These are phyloP conservation scores for Botrytis porri DNA, from an alignment of 2,329 filamentous ascomycete genomes.

Conservation along the genomic window DNA sequence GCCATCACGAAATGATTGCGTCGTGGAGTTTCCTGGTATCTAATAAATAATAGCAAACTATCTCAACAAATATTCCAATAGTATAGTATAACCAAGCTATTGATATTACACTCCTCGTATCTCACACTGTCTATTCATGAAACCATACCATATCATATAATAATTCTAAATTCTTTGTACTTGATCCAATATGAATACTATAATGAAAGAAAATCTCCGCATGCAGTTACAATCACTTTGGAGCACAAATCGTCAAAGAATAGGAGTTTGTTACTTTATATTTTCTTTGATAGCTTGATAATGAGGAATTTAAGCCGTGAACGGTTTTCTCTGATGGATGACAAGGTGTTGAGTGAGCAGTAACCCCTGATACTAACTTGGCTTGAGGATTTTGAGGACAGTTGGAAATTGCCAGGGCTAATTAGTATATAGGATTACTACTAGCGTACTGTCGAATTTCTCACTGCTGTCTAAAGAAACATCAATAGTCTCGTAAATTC, in stretches of 20 bases:
- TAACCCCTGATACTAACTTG: not conserved
- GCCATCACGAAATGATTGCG: not conserved
- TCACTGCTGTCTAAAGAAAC: not conserved
- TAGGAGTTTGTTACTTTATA: not conserved
- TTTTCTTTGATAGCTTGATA: too few species aligned
- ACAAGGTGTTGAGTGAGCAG: not conserved
- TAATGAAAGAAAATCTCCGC: constrained; percentile 11
- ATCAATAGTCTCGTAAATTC: not conserved
- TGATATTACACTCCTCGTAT: not conserved
- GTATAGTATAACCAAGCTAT: not conserved
- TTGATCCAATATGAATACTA: not conserved
- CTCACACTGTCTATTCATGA: too few species aligned
- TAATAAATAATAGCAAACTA: not conserved
- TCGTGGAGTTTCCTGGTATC: not conserved
- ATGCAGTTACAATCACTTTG: constrained; percentile 4
- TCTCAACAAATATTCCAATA: not conserved
- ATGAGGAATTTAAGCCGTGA: not conserved
- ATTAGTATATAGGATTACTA: not conserved
- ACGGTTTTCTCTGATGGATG: not conserved
- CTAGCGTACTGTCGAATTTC: not conserved
- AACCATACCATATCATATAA: constrained; percentile 16
- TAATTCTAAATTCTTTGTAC: constrained; percentile 4
- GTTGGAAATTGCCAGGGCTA: too few species aligned
- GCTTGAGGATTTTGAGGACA: not conserved
- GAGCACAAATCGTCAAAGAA: not conserved